These are phyloP conservation scores for Leccinum arenicola DNA, from an alignment of 768 basidiomycete species.

Conservation along the genomic window DNA sequence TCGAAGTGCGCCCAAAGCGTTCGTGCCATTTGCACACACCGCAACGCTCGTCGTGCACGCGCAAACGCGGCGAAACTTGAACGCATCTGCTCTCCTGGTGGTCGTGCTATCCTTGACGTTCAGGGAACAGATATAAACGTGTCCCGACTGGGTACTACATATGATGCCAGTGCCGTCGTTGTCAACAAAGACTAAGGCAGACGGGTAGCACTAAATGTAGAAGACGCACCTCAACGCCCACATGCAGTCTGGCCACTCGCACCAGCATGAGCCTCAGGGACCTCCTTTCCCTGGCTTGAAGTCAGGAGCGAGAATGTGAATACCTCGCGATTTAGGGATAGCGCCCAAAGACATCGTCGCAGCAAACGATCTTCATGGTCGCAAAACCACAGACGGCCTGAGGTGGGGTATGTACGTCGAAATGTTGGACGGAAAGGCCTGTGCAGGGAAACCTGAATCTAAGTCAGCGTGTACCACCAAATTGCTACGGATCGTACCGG, in stretches of 20 bases:
- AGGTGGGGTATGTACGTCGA: slow-evolving; percentile 66
- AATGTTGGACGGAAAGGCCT: slow-evolving; percentile 74
- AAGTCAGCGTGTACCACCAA: neutral
- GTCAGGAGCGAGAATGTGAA: slow-evolving; percentile 68
- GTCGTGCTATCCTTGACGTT: slow-evolving; percentile 31
- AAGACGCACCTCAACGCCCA: slow-evolving; percentile 73
- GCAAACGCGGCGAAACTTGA: slow-evolving; percentile 79
- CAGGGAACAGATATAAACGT: slow-evolving; percentile 83
- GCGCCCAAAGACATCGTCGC: slow-evolving; percentile 77
- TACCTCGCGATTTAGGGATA: slow-evolving; percentile 84
- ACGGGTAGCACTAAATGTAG: neutral
- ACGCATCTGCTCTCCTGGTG: slow-evolving; percentile 41
- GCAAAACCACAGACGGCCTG: slow-evolving; percentile 66
- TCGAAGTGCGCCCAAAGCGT: slow-evolving; percentile 83
- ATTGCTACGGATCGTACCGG: neutral
- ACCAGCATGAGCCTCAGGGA: slow-evolving; percentile 5
- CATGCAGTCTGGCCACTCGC: slow-evolving; percentile 54
- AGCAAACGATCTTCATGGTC: slow-evolving; percentile 76
- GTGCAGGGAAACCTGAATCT: slow-evolving; percentile 62
- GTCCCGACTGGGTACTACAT: slow-evolving; percentile 85
- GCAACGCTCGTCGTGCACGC: slow-evolving; percentile 77
- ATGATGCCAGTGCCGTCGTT: slow-evolving; percentile 82
- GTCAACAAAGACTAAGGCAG: neutral
- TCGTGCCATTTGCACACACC: slow-evolving; percentile 84
- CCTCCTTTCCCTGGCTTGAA: slow-evolving; percentile 28